Base-by-base conservation (phyloP, 768 basidiomycete species). In the Mycena galopus region DNA sequence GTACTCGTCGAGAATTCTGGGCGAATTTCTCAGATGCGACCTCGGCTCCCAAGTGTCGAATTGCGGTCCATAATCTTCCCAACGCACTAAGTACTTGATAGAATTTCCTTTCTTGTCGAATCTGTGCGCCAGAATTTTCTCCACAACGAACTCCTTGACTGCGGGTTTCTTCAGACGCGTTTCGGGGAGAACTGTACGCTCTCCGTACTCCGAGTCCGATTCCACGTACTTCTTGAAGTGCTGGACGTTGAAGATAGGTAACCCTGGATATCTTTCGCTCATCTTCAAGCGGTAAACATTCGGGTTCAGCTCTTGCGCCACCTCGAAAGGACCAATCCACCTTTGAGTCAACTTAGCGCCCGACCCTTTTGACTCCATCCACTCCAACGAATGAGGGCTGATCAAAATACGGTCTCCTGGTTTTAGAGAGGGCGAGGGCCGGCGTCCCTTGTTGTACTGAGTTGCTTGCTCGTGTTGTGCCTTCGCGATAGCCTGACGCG, bases 21-120 rank as follows among this genome's bases (percentile, higher is more conserved):
- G 67, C 1, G 67, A 16, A 12, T 68, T 68, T 21, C 21, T 51
- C 11, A 68, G 17, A n/a, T 68, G 58, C 12, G 67, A 25, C 6
- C 67, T 1, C 14, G 67, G 58, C 44, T 68, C 67, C 67, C 67
- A 68, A 4, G 58, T 37, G 35, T 68, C 67, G 50, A 68, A 68
- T 37, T 68, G 58, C 0, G 59, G 58, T 0, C 67, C 59, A 25
- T 60, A 68, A 33, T 47, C 67, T 35, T 68, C 67, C 67, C 67
- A 68, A 21, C 67, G 37, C 37, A 69, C 60, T 1, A 69, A 58
- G 27, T 69, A 69, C 32, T 69, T 62, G 37, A 62, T 44, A 0
- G 3, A 9, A 2, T 21, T 2, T 1, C 60, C 67, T 11, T 42
- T 62, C 37, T 55, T 61, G 32, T 55, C 67, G 11, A 69, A 68